Evolutionary conservation across 257 asterid species (phyloP).

Genomic region (Lycium ferocissimum): DNA sequence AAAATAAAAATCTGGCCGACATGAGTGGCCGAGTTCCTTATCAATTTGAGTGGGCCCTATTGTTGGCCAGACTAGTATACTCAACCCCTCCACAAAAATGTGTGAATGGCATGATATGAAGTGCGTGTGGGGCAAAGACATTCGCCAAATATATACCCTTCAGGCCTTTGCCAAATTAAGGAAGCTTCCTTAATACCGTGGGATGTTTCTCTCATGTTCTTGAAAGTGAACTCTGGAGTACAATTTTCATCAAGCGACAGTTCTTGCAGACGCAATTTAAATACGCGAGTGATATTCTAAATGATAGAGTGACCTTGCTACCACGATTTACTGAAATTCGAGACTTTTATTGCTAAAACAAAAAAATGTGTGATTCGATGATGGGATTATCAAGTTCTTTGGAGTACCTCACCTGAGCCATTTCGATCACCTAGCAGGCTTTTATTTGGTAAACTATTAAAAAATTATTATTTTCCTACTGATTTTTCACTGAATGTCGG

Average conservation of each 20-base stretch:
- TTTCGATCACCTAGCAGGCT: too few species aligned
- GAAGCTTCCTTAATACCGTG: constrained; percentile 13
- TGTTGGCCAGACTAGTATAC: neutral
- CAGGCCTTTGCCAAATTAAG: neutral
- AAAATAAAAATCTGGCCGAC: neutral
- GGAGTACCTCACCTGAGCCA: neutral
- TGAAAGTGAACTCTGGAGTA: neutral
- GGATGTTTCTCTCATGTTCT: neutral
- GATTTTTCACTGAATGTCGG: too few species aligned
- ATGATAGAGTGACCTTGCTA: too few species aligned
- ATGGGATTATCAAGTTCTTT: neutral
- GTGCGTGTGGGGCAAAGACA: neutral
- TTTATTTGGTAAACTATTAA: too few species aligned
- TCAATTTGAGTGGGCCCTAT: neutral
- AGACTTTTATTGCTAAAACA: too few species aligned
- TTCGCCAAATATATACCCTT: neutral
- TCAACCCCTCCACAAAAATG: neutral
- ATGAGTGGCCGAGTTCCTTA: neutral
- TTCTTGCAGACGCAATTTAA: too few species aligned
- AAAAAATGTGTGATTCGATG: neutral
- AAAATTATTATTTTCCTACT: too few species aligned
- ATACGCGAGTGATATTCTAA: too few species aligned
- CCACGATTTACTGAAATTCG: too few species aligned
- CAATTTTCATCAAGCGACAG: too few species aligned
- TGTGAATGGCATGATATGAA: neutral